Evolutionary conservation across 208 protist genomes (phyloP).

Genomic region (Crithidia expoeki): DNA sequence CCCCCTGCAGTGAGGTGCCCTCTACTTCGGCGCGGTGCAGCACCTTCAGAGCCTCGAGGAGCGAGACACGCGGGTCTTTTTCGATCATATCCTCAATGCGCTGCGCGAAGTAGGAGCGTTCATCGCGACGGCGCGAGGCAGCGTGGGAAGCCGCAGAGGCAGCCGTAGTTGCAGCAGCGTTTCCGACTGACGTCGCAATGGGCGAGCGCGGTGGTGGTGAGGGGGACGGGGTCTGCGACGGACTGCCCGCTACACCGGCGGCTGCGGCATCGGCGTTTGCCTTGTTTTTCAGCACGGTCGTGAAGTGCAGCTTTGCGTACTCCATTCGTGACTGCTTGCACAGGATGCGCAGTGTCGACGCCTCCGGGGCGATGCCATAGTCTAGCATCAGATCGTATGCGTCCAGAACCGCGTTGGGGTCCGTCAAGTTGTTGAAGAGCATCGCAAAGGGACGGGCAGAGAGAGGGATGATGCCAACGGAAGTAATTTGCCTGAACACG

Average conservation of each 20-base stretch:
- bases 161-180: background rate
- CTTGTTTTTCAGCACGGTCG: constrained; percentile 35
- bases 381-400: constrained; percentile 91
- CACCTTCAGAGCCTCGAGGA: constrained; percentile 79
- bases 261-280: constrained; percentile 4
- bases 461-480: constrained; percentile 67
- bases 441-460: constrained; percentile 83
- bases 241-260: background rate
- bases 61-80: constrained; percentile 32
- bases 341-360: constrained; percentile 78
- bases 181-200: background rate
- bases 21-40: constrained; percentile 85
- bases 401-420: constrained; percentile 57
- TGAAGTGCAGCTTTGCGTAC: constrained; percentile 79
- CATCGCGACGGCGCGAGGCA: constrained; percentile 53
- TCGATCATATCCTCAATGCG: constrained; percentile 65
- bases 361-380: constrained; percentile 80
- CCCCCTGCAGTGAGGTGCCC: constrained; percentile 70
- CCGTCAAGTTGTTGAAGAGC: constrained; percentile 75
- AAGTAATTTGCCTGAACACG: constrained; percentile 61
- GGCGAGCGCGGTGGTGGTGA: constrained; percentile 26
- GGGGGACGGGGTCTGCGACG: constrained; percentile 22
- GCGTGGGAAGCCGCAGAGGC: constrained; percentile 15
- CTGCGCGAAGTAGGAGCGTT: constrained; percentile 73
- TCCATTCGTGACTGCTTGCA: constrained; percentile 78